Evolutionary conservation across 805 yeast genomes (phyloP), one percentile per base, ranked within the genome.

Genomic region (Kodamaea laetipori): DNA sequence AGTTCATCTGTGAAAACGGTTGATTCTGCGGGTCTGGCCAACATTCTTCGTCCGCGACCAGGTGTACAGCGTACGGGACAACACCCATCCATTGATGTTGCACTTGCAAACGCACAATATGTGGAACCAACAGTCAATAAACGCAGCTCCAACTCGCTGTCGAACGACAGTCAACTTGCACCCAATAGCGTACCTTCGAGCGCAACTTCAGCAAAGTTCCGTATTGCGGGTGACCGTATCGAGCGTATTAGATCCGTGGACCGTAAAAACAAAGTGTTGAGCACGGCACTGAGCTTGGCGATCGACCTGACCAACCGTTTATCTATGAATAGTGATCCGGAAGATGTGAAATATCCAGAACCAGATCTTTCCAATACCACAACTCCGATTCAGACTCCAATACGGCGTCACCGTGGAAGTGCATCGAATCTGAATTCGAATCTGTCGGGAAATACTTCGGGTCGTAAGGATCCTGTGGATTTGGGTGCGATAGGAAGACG

Each of bases 321-420:
- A 9, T 45, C 45, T 10, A 13, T 23, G 9, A 41, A 43, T 13
- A 46, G 54, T 19, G 55, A 54, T 21, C 38, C 43, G 7, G 52
- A 44, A 18, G 54, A 44, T 2, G 45, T 38, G 23, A 56, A 46
- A 40, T 58, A 57, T 43, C 64, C 63, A 3, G 61, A 55, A 8
- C 62, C 63, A 6, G 46, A 50, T 25, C 37, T 56, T 12, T 48
- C 56, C 21, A 46, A 44, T 24, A 23, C 40, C 7, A 39, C 36
- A 12, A 48, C 57, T 2, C 57, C 57, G 4, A 27, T 26, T 16
- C 33, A 40, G 35, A 35, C 44, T 7, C 46, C 47, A 6, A 21
- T 27, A 17, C 21, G 45, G 23, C 30, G 32, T 7, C 16, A 32
- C 37, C 12, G 38, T 4, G 38, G 28, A 27, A 25, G 37, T 18